A percentile compares a stretch with the other conserved stretches of the same genome.
These are phyloP conservation scores for Hymenoscyphus fraxineus DNA, from an alignment of 2,329 filamentous ascomycete genomes.

Conservation along the genomic window DNA sequence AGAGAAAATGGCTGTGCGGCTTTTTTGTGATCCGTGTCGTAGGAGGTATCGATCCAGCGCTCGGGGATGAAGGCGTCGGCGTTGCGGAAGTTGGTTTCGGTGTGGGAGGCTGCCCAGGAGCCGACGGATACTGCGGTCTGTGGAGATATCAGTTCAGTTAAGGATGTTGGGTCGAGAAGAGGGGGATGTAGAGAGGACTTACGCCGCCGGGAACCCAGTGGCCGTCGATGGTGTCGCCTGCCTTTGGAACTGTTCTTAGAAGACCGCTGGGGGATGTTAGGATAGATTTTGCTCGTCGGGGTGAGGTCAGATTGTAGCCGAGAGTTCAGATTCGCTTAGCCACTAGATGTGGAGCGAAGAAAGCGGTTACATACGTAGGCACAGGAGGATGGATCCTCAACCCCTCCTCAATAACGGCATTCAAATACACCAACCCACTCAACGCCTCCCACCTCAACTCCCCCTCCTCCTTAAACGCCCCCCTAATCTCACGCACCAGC, in stretches of 20 bases:
- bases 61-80: conserved; percentile 28
- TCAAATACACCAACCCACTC: conserved; percentile 25
- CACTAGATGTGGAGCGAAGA: too few species aligned
- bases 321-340: too few species aligned
- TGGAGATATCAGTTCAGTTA: not conserved
- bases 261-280: not conserved
- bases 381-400: conserved; percentile 10
- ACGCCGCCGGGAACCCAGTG: not conserved
- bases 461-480: not conserved
- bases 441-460: conserved; percentile 2
- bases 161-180: not conserved
- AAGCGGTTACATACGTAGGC: too few species aligned
- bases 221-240: not conserved
- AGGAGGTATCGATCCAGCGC: conserved; percentile 35
- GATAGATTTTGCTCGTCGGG: too few species aligned
- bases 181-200: not conserved
- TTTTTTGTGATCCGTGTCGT: conserved; percentile 15
- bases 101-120: conserved; percentile 16
- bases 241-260: conserved; percentile 1
- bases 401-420: conserved; percentile 36
- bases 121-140: conserved; percentile 19
- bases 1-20: conserved; percentile 21
- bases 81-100: conserved; percentile 25
- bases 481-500: conserved; percentile 9
- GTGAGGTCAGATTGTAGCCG: too few species aligned